Percentiles rank a stretch among this genome's conserved stretches.
These are phyloP conservation scores for Puccinia polysora DNA, from an alignment of 1,284 basidiomycete genomes.

Conservation along the genomic window DNA sequence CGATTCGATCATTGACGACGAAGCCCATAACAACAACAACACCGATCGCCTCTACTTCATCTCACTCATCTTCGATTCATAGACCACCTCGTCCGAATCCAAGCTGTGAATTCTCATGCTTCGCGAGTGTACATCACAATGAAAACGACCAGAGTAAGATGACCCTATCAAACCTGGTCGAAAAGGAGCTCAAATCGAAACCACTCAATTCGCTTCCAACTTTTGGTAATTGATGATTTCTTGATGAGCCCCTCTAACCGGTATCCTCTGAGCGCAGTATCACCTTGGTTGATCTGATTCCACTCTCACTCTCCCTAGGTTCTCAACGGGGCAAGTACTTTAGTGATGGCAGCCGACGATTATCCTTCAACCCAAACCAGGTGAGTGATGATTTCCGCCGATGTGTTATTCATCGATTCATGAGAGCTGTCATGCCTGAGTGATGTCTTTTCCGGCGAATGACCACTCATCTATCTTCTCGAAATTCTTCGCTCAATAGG, in stretches of 20 bases:
- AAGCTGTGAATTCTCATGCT: no score
- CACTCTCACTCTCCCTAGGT: background rate
- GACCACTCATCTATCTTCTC: background rate
- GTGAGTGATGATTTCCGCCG: background rate
- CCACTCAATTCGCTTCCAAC: constrained; percentile 24
- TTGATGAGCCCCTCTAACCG: background rate
- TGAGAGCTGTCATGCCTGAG: background rate
- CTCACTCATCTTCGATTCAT: no score
- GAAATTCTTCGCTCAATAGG: constrained; percentile 4
- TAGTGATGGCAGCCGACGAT: constrained; percentile 29
- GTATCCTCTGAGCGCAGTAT: no score
- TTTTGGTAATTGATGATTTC: background rate
- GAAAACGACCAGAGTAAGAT: constrained; percentile 19
- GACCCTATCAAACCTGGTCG: constrained; percentile 27
- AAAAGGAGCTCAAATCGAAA: constrained; percentile 26
- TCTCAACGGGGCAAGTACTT: constrained; percentile 38
- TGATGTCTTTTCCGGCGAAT: background rate
- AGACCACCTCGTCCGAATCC: no score
- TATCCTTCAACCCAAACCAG: constrained; percentile 36
- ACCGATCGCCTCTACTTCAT: no score
- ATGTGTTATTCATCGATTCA: background rate
- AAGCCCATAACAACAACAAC: no score
- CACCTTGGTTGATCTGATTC: background rate
- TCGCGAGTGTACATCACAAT: background rate
- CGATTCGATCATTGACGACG: no score